Conservation (phyloP, 2,329 filamentous ascomycete species). For the Cladophialophora bantiana region DNA sequence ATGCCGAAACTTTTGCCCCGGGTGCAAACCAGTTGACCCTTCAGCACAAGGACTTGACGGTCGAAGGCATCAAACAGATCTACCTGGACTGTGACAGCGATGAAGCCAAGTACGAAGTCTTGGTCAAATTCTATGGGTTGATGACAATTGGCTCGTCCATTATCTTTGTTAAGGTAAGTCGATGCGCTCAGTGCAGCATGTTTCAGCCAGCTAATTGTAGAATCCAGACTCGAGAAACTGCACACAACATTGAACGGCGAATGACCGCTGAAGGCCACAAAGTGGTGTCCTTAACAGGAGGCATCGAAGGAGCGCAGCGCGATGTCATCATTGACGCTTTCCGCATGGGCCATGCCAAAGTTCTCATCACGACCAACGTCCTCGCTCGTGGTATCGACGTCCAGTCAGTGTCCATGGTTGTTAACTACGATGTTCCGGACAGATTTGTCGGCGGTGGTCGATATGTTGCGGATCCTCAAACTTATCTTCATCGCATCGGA, state of each 20-base stretch:
- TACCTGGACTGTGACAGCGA: constrained; percentile 91
- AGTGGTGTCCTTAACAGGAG: constrained; percentile 87
- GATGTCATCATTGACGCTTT: constrained; percentile 87
- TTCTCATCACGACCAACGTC: constrained; percentile 97
- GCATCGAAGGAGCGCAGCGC: constrained; percentile 81
- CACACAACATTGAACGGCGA: constrained; percentile 80
- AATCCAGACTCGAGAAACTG: constrained; percentile 79
- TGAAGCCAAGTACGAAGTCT: constrained; percentile 81
- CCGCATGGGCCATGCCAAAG: constrained; percentile 85
- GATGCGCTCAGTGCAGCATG: too few species aligned
- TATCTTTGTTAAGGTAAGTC: constrained; percentile 85
- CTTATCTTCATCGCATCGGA: constrained; percentile 96
- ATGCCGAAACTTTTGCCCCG: constrained; percentile 84
- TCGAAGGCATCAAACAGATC: constrained; percentile 96
- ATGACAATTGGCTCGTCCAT: constrained; percentile 98
- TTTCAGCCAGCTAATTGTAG: constrained; percentile 23
- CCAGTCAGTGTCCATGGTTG: constrained; percentile 91
- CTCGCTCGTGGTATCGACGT: constrained; percentile 94
- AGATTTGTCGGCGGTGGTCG: constrained; percentile 43
- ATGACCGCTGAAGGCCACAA: constrained; percentile 91
- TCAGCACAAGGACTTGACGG: constrained; percentile 88
- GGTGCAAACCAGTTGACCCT: constrained; percentile 86
- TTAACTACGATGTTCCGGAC: constrained; percentile 80
- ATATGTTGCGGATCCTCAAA: constrained; percentile 79
- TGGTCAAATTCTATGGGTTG: constrained; percentile 92